Percentiles rank a stretch among this genome's conserved stretches.
phyloP scores from a whole-genome alignment of 306 rosid genomes.

The Malus sieversii region DNA sequence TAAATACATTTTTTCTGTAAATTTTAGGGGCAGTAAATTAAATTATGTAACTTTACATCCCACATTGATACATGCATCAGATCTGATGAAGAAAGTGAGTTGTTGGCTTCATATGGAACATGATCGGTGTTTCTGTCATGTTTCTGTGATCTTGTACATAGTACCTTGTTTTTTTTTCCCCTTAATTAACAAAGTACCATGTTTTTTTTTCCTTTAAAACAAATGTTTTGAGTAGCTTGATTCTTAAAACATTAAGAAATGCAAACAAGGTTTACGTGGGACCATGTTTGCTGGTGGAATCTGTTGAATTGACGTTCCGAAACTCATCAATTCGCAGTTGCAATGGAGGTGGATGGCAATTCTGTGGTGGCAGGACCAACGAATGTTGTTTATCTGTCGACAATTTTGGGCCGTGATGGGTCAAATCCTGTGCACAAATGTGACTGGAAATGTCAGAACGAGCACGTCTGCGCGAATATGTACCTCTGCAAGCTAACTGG shows the following conservation, averaged over 20 bases:
- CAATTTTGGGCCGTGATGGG: constrained; percentile 79
- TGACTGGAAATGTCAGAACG: constrained; percentile 94
- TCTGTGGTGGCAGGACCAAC: constrained; percentile 65
- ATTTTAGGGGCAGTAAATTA: neutral
- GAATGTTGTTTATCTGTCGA: constrained; percentile 83
- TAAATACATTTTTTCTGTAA: neutral
- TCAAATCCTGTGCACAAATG: constrained; percentile 65
- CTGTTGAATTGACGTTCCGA: constrained; percentile 35
- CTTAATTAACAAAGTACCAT: too few relatives aligned
- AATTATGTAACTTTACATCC: neutral
- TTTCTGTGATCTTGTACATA: neutral
- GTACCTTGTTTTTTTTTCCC: neutral
- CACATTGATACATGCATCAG: constrained; percentile 18
- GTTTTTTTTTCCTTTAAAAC: neutral
- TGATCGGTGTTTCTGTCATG: neutral
- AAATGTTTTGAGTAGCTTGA: neutral
- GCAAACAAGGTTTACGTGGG: neutral
- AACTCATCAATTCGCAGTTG: constrained; percentile 36
- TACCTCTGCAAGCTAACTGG: constrained; percentile 92
- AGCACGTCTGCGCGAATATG: constrained; percentile 87
- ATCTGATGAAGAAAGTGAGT: constrained; percentile 32
- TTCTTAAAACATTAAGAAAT: neutral
- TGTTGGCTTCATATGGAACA: neutral
- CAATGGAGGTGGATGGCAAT: constrained; percentile 83
- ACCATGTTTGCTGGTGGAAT: constrained; percentile 6